Evolutionary conservation across 208 protist species (phyloP).

Genomic region (Zelonia costaricensis): DNA sequence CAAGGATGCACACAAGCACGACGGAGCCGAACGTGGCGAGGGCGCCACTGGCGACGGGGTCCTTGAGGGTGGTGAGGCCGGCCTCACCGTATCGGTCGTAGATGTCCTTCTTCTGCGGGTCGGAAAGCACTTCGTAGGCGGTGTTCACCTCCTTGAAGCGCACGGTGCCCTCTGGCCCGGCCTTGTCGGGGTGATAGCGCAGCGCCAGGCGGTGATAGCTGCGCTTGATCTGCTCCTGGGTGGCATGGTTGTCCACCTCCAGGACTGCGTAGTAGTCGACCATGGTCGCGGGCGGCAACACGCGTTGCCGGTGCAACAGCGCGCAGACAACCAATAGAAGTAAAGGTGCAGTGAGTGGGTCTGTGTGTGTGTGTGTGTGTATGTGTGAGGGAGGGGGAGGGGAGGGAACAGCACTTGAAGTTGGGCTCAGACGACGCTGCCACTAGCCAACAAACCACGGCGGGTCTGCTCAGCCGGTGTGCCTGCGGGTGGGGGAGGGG

Average conservation of each 20-base stretch:
- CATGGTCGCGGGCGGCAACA: conserved; percentile 18
- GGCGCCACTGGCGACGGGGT: conserved; percentile 35
- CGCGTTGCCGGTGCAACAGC: neutral
- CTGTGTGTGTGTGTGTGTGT: neutral
- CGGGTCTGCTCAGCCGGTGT: too few species aligned
- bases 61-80: conserved; percentile 43
- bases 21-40: conserved; percentile 16
- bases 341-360: neutral
- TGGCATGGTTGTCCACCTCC: conserved; percentile 59
- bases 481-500: too few species aligned
- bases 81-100: conserved; percentile 72
- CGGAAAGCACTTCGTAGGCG: conserved; percentile 97
- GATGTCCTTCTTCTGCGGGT: conserved; percentile 62
- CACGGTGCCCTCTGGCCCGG: conserved; percentile 56
- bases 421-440: neutral
- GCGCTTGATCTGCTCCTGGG: conserved; percentile 82
- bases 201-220: conserved; percentile 78
- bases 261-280: conserved; percentile 73
- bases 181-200: conserved; percentile 89
- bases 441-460: too few species aligned
- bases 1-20: conserved; percentile 17
- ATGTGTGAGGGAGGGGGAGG: neutral
- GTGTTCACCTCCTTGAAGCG: conserved; percentile 83
- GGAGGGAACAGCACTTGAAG: neutral
- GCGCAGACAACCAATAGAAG: neutral